Evolutionary conservation across 2,329 filamentous ascomycete species (phyloP).

Genomic region (Colletotrichum eremochloae): DNA sequence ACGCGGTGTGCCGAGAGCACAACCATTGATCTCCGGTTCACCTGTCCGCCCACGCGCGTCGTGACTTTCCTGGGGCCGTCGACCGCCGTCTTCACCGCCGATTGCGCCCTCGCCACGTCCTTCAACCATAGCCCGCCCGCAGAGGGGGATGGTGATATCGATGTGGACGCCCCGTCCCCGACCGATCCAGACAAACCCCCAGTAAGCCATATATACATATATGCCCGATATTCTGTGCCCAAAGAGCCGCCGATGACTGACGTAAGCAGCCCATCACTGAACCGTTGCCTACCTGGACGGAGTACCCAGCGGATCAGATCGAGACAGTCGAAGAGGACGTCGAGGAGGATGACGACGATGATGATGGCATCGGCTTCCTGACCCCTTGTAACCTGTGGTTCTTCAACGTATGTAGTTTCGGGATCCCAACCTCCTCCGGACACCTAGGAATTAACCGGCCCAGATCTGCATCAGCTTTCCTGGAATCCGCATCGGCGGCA

Average conservation of each 20-base stretch:
- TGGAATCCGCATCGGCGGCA: slow-evolving; percentile 8
- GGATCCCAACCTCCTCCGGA: no score
- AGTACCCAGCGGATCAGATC: not conserved
- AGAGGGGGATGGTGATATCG: no score
- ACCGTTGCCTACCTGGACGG: not conserved
- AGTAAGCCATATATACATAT: not conserved
- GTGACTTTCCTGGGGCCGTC: no score
- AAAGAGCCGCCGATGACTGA: not conserved
- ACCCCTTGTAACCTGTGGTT: slow-evolving; percentile 23
- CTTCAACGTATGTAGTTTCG: slow-evolving; percentile 9
- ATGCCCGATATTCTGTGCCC: not conserved
- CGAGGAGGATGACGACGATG: not conserved
- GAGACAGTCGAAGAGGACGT: slow-evolving; percentile 15
- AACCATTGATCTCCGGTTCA: no score
- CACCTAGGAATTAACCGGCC: not conserved
- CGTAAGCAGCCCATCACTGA: not conserved
- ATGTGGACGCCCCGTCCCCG: no score
- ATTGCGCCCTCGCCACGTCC: no score
- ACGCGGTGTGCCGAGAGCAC: no score
- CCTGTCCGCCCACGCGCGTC: no score
- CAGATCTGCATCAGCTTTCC: slow-evolving; percentile 15
- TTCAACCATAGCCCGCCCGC: no score
- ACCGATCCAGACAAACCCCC: not conserved
- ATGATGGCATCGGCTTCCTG: not conserved
- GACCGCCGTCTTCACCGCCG: no score